Conservation (phyloP, 345 rosid species). For the Limnanthes douglasii region DNA sequence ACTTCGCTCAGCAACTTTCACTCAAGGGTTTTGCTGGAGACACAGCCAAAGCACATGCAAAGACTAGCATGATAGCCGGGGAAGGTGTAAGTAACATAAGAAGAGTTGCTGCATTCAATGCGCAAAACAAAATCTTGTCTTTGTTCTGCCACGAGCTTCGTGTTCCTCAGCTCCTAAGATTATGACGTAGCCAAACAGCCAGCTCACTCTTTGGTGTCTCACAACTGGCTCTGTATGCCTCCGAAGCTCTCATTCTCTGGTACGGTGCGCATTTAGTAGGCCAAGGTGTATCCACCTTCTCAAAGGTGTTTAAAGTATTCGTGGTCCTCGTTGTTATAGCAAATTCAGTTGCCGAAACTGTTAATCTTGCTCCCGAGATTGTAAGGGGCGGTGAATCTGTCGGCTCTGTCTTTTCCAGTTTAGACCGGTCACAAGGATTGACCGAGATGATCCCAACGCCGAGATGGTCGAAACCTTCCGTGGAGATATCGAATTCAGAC, state of each 20-base stretch:
- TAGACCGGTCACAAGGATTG: conserved; percentile 78
- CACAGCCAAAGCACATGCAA: conserved; percentile 98
- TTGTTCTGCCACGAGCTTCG: conserved; percentile 73
- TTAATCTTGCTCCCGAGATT: conserved; percentile 99
- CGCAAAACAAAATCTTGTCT: conserved; percentile 75
- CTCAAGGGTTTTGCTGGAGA: conserved; percentile 99
- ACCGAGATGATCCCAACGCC: conserved; percentile 85
- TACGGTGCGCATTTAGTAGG: conserved; percentile 89
- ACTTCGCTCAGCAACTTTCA: conserved; percentile 99
- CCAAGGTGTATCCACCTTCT: conserved; percentile 78
- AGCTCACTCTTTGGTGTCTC: conserved; percentile 94
- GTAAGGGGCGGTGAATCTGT: conserved; percentile 95
- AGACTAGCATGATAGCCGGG: conserved; percentile 99
- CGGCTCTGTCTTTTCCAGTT: conserved; percentile 81
- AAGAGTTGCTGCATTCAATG: conserved; percentile 97
- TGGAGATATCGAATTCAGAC: conserved; percentile 91
- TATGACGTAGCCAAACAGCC: conserved; percentile 67
- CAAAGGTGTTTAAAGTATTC: conserved; percentile 95
- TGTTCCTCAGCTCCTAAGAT: conserved; percentile 61
- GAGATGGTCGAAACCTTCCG: conserved; percentile 71
- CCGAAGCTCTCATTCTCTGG: conserved; percentile 97
- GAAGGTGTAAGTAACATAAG: conserved; percentile 98
- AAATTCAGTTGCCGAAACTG: conserved; percentile 97
- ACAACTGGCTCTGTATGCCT: conserved; percentile 85
- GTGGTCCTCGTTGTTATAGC: conserved; percentile 92